Evolutionary conservation across 306 rosid genomes (phyloP), one percentile per base, ranked within the genome.

Genomic region (Pueraria montana): DNA sequence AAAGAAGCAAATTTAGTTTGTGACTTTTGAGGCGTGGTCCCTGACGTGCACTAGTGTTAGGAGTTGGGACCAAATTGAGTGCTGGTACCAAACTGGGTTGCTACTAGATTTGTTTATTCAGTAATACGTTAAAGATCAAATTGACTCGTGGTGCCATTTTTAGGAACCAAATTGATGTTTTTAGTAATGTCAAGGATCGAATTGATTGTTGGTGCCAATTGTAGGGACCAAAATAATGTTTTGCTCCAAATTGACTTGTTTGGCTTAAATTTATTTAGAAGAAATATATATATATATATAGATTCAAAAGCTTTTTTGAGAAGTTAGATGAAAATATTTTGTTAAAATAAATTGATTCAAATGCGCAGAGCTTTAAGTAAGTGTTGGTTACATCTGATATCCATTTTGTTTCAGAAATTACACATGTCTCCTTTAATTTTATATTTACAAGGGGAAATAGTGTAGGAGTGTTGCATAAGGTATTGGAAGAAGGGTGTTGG

Each of bases 401-500:
- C 38, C 67, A 26, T 56, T 9, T 59, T 59, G n/a, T 10, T 59
- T 63, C 11, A 12, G 69, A 64, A 68, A 43, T 43, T 45, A 43
- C 55, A 43, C 55, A 10, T 40, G 6, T n/a, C 49, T 66, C 26
- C 49, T 16, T 64, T 64, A 34, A 6, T 34, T 66, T 66, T 12
- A 20, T 63, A 14, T 63, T 30, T 32, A 6, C 23, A 3, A 14
- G 43, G 43, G 23, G 11, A 32, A 63, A 13, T 32, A 30, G 45
- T 63, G 34, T 64, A 34, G 21, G 46, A 30, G 10, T 2, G 40
- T 14, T 63, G 18, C 42, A 59, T 59, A 59, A 11, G 65, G 27
- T 38, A 38, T 59, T 59, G 34, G 65, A 56, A 56, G 64, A 56
- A 23, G 32, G 64, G 38, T 61, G 18, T 61, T 78, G 24, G 43